Base-by-base conservation (phyloP, 2,329 filamentous ascomycete species). In the Periconia sp. region DNA sequence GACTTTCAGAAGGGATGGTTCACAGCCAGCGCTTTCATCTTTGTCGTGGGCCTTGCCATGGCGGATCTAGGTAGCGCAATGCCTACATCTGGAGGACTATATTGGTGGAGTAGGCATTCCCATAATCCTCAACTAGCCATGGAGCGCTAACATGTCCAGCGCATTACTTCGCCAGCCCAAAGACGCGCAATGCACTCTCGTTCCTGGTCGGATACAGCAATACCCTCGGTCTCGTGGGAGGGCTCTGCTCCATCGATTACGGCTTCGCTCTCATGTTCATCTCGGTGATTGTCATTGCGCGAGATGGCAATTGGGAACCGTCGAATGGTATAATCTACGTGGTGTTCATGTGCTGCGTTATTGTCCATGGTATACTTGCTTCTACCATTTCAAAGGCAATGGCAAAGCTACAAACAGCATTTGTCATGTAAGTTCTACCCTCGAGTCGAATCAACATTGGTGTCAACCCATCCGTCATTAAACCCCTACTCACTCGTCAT, bases 131-230 rank as follows among this genome's bases (percentile, higher is more conserved):
- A 76, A 9, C 4, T 24, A 10, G 4, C 8, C 16, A 19, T 6
- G 3, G 4, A 26, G 13, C 16, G 78, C 82, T 40, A 12, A 35
- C 18, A 18, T 2, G 7, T 17, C 3, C 21, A 49, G 46, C 80
- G 6, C 81, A 84, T 52, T 81, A 81, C 62, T 83, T 82, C 58
- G 75, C 78, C 9, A 76, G 74, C 3, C 76, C 77, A 2, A 76
- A 75, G 28, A 79, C 72, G 46, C 75, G 78, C 48, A 83, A 83
- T 56, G 76, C 79, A 4, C 62, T 84, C n/a, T 80, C 76, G 50
- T 84, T 83, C 54, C 61, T 83, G 23, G 80, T 84, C 13, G 81
- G 81, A 19, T 83, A 83, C 52, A 82, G 79, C 59, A 84, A 85
- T 55, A 84, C 78, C 2, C 70, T 85, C 13, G 82, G 81, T 5